Evolutionary conservation across 2,329 filamentous ascomycete species (phyloP), one percentile per base, ranked within the genome.

Genomic region (Alternaria triticimaculans): DNA sequence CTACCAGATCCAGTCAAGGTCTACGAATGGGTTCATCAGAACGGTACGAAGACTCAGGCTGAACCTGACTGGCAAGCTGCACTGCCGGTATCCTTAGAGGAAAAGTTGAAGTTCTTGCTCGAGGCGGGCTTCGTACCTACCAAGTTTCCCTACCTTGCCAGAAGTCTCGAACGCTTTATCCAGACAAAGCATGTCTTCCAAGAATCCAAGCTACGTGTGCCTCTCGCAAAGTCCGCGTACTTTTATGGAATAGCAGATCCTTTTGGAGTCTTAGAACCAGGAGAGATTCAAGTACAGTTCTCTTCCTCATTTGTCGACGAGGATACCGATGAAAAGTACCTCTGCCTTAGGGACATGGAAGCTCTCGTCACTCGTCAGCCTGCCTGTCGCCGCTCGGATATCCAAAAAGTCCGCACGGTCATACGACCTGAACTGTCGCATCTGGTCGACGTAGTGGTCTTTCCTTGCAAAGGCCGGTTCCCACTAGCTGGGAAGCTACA

Each of bases 361-460:
- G 80, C 92, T 0, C 81, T 95, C 0, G 89, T 94, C 1, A 88
- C 89, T 0, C 85, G 92, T 20, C 87, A 89, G 2, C 92, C 92
- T 0, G 89, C 91, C 0, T 87, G 93, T 71, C 87, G 90, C 21
- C 83, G 84, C 0, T 92, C 89, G 26, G 92, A 96, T 65, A 88
- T 95, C 0, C 92, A 94, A 71, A 90, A 86, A 59, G 78, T 83
- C 2, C 76, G 74, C 30, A 84, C 84, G 1, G 82, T 87, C 0
- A 85, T 80, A 69, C 83, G 84, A n/a, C 83, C 85, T 0, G 84
- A 89, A 45, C 80, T 95, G 0, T 87, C 89, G 4, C 86, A 87
- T 3, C 79, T 97, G 0, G 91, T 91, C 64, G 91, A 97, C 70
- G 89, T 97, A 1, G 84, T 96, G 14, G 86, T 97, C 0, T 97